phyloP scores from a whole-genome alignment of 495 filamentous ascomycete species.

The Tuber microsphaerosporum region DNA sequence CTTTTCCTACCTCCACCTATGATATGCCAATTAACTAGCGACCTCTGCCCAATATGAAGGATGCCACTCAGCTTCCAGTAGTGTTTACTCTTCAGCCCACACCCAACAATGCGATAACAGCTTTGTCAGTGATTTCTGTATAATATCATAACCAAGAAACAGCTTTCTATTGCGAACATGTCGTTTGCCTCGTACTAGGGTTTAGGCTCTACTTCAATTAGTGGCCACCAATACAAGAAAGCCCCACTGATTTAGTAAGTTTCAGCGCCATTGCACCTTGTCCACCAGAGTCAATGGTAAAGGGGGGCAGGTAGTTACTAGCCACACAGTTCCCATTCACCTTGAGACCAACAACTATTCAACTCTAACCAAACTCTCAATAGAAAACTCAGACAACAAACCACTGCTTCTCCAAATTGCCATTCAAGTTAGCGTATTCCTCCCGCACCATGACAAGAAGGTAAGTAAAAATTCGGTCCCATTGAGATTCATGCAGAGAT shows the following conservation, averaged over 20 bases:
- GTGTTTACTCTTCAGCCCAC: neutral
- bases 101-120: neutral
- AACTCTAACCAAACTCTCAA: neutral
- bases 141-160: neutral
- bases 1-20: neutral
- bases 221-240: neutral
- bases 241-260: neutral
- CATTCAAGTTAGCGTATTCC: neutral
- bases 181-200: neutral
- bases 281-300: neutral
- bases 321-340: neutral
- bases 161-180: neutral
- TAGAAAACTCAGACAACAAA: neutral
- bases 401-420: neutral
- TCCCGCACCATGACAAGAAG: neutral
- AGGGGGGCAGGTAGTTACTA: neutral
- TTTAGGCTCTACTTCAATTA: neutral
- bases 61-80: neutral
- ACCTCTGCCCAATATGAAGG: neutral
- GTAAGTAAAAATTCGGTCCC: neutral
- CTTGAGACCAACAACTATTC: neutral
- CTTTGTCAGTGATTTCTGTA: neutral
- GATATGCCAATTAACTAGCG: neutral
- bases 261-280: neutral
- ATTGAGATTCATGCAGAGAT: neutral